Conservation (phyloP, 257 asterid genomes). For the Primulina eburnea region DNA sequence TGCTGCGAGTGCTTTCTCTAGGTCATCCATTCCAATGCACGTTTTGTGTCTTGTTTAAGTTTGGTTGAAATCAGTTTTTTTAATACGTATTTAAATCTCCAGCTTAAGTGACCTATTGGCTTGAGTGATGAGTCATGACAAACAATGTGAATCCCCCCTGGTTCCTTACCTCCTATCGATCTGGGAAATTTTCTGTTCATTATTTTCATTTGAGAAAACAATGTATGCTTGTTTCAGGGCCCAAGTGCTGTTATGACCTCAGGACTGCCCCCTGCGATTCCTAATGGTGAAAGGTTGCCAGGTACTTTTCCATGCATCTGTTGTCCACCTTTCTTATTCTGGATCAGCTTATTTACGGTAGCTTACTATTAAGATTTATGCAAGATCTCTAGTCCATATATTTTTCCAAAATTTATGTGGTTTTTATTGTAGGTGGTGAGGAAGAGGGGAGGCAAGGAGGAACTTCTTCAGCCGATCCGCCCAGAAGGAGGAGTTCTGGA, state of each 20-base stretch:
- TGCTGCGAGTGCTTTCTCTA: not conserved
- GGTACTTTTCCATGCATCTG: slow-evolving; percentile 38
- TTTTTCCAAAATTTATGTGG: not conserved
- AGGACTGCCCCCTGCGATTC: slow-evolving; percentile 6
- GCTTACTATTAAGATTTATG: not conserved
- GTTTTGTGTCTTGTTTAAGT: not conserved
- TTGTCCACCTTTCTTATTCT: slow-evolving; percentile 5
- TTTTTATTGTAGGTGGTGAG: slow-evolving; percentile 49
- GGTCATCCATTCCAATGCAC: not conserved
- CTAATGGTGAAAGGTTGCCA: slow-evolving; percentile 54
- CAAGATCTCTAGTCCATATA: no score
- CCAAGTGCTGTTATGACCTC: not conserved
- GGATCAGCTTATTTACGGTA: not conserved
- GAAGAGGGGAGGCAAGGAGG: slow-evolving; percentile 75
- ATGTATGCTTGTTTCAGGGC: slow-evolving; percentile 1
- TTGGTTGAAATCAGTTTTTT: not conserved
- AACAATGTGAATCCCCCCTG: not conserved
- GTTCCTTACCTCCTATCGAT: not conserved
- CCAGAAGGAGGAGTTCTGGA: slow-evolving; percentile 62
- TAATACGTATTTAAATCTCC: not conserved
- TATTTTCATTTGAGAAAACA: not conserved
- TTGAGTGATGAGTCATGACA: not conserved
- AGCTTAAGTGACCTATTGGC: not conserved
- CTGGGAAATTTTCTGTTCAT: not conserved
- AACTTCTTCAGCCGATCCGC: slow-evolving; percentile 65